These are phyloP conservation scores for Cyclotella cryptica DNA, from an alignment of 108 stramenopile genomes.

Conservation along the genomic window DNA sequence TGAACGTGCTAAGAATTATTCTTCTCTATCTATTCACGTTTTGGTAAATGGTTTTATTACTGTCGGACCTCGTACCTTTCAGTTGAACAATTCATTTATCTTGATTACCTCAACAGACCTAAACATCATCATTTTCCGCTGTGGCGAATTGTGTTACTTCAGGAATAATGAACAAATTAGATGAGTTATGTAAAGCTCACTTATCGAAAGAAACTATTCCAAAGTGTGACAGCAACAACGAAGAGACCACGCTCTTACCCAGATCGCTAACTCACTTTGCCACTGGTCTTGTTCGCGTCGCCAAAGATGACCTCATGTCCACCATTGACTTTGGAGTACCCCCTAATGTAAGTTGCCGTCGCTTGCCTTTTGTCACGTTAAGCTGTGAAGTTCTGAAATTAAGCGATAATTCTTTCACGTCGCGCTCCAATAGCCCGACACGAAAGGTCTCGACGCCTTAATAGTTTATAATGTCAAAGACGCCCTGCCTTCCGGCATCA, in stretches of 20 bases:
- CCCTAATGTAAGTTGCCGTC: conserved; percentile 11
- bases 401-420: not conserved
- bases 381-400: not conserved
- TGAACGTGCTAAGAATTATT: too few relatives aligned
- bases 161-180: too few relatives aligned
- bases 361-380: not conserved
- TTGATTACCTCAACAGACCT: too few relatives aligned
- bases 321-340: conserved; percentile 16
- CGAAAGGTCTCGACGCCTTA: conserved; percentile 36
- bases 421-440: conserved; percentile 2
- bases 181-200: too few relatives aligned
- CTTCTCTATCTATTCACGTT: too few relatives aligned
- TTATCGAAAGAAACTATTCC: too few relatives aligned
- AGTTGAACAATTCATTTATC: too few relatives aligned
- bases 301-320: conserved; percentile 13
- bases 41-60: too few relatives aligned
- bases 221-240: too few relatives aligned
- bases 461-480: conserved; percentile 42
- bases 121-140: too few relatives aligned
- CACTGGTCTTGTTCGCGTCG: conserved; percentile 32
- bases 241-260: conserved; percentile 4
- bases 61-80: too few relatives aligned
- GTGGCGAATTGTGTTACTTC: too few relatives aligned
- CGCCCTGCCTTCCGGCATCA: conserved; percentile 30
- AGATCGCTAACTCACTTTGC: conserved; percentile 36